Evolutionary conservation across 164 flowering plant species (phyloP).

Genomic region (Stephania yunnanensis): DNA sequence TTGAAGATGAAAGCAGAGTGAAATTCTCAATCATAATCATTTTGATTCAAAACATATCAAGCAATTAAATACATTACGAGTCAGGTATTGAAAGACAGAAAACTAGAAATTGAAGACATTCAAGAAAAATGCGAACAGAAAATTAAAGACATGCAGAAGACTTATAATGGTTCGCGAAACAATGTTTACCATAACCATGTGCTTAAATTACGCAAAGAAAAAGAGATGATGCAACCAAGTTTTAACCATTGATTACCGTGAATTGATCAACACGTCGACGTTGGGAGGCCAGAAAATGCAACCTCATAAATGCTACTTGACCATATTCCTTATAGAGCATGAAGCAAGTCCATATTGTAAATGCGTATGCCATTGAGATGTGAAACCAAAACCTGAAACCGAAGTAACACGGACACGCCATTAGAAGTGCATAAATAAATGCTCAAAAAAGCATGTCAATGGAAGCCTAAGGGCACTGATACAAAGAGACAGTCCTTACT

Average conservation of each 20-base stretch:
- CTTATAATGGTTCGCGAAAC: too few species aligned
- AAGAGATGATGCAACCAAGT: not conserved
- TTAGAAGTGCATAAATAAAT: not conserved
- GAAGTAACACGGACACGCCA: not conserved
- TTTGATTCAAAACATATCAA: too few species aligned
- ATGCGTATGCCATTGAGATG: conserved; percentile 62
- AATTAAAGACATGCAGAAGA: too few species aligned
- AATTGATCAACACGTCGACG: conserved; percentile 78
- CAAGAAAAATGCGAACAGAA: too few species aligned
- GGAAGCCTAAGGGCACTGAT: not conserved
- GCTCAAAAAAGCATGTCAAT: not conserved
- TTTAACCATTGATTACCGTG: conserved; percentile 49
- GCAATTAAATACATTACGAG: too few species aligned
- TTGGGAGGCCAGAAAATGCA: conserved; percentile 73
- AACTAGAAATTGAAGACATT: too few species aligned
- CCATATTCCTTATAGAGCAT: conserved; percentile 83
- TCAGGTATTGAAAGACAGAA: too few species aligned
- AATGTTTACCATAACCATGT: not conserved
- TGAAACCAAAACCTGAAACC: conserved; percentile 72
- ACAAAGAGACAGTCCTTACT: conserved; percentile 30
- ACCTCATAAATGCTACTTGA: conserved; percentile 71
- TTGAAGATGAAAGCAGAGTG: too few species aligned
- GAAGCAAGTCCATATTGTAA: conserved; percentile 82
- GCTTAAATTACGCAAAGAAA: not conserved
- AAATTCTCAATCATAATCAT: too few species aligned